Evolutionary conservation across 225 moss, liverwort and hornwort genomes (phyloP).

Genomic region (Sphagnum contortum): DNA sequence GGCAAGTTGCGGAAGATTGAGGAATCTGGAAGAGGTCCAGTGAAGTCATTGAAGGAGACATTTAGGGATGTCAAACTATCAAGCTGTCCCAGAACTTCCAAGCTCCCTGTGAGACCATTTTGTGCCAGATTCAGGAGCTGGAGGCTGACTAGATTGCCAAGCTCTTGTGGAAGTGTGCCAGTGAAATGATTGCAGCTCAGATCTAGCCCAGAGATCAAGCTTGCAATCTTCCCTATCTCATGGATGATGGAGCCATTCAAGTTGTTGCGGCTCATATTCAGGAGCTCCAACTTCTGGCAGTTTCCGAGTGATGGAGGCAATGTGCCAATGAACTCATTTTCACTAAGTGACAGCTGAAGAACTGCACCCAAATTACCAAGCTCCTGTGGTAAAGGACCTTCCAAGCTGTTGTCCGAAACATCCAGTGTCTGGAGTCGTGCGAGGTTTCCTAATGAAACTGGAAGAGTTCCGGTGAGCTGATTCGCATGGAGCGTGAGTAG

Average conservation of each 20-base stretch:
- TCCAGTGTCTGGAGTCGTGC: constrained; percentile 28
- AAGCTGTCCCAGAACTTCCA: constrained; percentile 4
- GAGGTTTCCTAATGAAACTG: constrained; percentile 27
- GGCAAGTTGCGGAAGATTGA: constrained; percentile 38
- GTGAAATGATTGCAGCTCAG: constrained; percentile 36
- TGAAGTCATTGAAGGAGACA: not conserved
- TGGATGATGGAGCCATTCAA: constrained; percentile 25
- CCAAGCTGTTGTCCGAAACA: constrained; percentile 26
- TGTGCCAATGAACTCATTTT: constrained; percentile 28
- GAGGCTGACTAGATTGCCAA: constrained; percentile 32
- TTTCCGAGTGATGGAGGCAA: constrained; percentile 31
- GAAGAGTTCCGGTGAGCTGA: constrained; percentile 25
- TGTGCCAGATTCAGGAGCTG: constrained; percentile 30
- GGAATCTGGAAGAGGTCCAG: constrained; percentile 21
- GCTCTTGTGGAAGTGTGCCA: constrained; percentile 24
- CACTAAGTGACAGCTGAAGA: constrained; percentile 31
- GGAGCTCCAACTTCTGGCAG: constrained; percentile 22
- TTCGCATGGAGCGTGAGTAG: constrained; percentile 27
- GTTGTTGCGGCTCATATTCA: constrained; percentile 30
- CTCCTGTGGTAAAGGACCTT: constrained; percentile 28
- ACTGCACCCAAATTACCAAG: constrained; percentile 28
- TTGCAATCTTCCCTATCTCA: constrained; percentile 27
- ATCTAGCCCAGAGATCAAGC: constrained; percentile 23
- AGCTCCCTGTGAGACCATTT: constrained; percentile 21
- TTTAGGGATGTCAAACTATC: constrained; percentile 1